Conservation (phyloP, 2,329 filamentous ascomycete species). For the Nigrospora oryzae region DNA sequence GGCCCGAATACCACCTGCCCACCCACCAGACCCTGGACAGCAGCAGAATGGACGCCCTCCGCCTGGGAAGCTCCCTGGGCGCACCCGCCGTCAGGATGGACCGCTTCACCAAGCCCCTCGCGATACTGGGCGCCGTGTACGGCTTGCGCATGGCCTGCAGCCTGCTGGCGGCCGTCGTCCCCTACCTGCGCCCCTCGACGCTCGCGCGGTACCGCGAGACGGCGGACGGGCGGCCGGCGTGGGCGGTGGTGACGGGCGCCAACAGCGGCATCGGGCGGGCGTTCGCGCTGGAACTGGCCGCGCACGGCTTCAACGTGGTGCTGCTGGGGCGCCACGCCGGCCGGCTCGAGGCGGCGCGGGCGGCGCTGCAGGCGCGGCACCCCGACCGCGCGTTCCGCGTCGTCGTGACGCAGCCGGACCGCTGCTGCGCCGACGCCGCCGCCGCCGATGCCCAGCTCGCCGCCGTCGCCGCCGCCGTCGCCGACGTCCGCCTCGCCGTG, state of each 20-base stretch:
- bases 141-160: not conserved
- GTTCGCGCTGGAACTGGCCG: constrained; percentile 37
- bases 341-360: constrained; percentile 30
- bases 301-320: constrained; percentile 44
- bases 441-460: not conserved
- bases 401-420: constrained; percentile 20
- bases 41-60: no score
- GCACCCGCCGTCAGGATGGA: not conserved
- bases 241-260: constrained; percentile 40
- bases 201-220: constrained; percentile 4
- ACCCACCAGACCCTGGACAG: no score
- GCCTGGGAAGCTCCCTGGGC: not conserved
- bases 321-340: constrained; percentile 39
- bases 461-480: constrained; percentile 7
- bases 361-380: constrained; percentile 24
- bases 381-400: constrained; percentile 26
- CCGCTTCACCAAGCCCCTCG: not conserved
- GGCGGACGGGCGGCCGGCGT: constrained; percentile 10
- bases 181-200: not conserved
- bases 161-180: not conserved
- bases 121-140: not conserved
- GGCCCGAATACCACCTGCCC: no score
- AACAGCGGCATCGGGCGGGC: constrained; percentile 41
- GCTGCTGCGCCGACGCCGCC: not conserved
- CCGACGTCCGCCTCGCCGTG: constrained; percentile 35